These are phyloP conservation scores for Cruciata laevipes DNA, from an alignment of 257 asterid genomes.

Conservation along the genomic window DNA sequence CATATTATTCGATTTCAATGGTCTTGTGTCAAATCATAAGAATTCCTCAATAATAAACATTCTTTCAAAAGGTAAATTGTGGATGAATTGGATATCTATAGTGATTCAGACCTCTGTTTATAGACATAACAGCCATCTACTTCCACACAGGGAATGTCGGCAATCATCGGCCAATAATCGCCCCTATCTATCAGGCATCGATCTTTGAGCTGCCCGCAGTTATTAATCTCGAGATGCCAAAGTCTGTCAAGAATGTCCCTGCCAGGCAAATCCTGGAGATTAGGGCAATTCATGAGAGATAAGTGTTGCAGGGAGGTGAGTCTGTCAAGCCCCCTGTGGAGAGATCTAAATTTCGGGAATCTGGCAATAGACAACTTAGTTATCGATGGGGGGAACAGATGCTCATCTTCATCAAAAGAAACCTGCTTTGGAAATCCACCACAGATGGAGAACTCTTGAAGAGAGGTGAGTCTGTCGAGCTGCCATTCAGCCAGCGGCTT, in stretches of 20 bases:
- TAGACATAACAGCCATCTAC: conserved; percentile 41
- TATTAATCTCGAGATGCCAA: conserved; percentile 61
- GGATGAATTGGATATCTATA: not conserved
- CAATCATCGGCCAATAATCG: conserved; percentile 52
- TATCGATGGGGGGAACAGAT: conserved; percentile 45
- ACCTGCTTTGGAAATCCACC: conserved; percentile 59
- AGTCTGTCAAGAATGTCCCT: conserved; percentile 43
- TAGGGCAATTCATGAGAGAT: conserved; percentile 50
- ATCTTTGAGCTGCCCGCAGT: conserved; percentile 35
- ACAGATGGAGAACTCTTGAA: conserved; percentile 53
- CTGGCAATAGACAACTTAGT: conserved; percentile 47
- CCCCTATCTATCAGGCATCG: conserved; percentile 46
- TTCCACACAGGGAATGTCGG: conserved; percentile 67
- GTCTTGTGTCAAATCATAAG: too few species aligned
- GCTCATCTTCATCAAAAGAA: conserved; percentile 30
- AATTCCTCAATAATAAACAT: too few species aligned
- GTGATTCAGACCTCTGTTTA: conserved; percentile 19
- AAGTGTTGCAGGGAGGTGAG: conserved; percentile 41
- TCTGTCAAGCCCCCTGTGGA: conserved; percentile 42
- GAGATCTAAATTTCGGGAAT: conserved; percentile 46
- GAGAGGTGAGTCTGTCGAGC: conserved; percentile 47
- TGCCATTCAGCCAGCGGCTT: conserved; percentile 55
- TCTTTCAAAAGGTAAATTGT: not conserved
- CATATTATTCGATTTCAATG: too few species aligned
- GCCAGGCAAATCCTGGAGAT: conserved; percentile 39